phyloP scores from a whole-genome alignment of 768 basidiomycete species.

The Candolleomyces eurysporus region DNA sequence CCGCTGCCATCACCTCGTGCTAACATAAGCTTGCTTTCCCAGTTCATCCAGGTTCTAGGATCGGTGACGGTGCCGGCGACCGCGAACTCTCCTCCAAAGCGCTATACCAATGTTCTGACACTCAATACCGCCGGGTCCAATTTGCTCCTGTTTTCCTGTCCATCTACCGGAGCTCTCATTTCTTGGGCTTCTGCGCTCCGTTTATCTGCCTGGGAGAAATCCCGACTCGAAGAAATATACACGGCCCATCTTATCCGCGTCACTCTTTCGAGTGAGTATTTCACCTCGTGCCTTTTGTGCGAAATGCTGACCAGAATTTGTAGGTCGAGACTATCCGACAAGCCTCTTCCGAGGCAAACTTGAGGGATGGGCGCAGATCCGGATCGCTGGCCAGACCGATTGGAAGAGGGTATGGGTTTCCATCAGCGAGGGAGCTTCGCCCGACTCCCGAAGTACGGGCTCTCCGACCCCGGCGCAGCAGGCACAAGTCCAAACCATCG shows the following conservation, averaged over 20 bases:
- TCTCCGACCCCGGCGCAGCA: conserved; percentile 17
- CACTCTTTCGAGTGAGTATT: conserved; percentile 45
- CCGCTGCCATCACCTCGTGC: conserved; percentile 1
- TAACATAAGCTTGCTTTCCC: conserved; percentile 1
- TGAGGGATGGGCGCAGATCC: conserved; percentile 90
- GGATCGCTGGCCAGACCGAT: conserved; percentile 95
- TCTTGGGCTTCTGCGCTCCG: conserved; percentile 94
- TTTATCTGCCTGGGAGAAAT: conserved; percentile 92
- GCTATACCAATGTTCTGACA: conserved; percentile 78
- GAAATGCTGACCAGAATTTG: conserved; percentile 4
- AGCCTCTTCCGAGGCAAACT: conserved; percentile 70
- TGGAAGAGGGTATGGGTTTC: conserved; percentile 94
- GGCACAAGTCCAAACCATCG: not conserved
- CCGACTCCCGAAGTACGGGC: conserved; percentile 15
- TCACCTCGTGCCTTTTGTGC: conserved; percentile 6
- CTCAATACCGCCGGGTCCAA: conserved; percentile 95
- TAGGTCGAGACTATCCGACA: conserved; percentile 52
- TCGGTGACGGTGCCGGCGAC: conserved; percentile 65
- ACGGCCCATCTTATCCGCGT: conserved; percentile 90
- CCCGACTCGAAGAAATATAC: conserved; percentile 94
- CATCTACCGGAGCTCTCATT: conserved; percentile 61
- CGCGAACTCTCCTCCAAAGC: conserved; percentile 45
- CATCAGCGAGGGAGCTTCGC: conserved; percentile 49
- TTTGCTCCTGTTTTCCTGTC: conserved; percentile 84
- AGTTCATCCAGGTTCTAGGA: conserved; percentile 82